Base-by-base conservation (phyloP, 345 rosid genomes). In the Acer campestre region DNA sequence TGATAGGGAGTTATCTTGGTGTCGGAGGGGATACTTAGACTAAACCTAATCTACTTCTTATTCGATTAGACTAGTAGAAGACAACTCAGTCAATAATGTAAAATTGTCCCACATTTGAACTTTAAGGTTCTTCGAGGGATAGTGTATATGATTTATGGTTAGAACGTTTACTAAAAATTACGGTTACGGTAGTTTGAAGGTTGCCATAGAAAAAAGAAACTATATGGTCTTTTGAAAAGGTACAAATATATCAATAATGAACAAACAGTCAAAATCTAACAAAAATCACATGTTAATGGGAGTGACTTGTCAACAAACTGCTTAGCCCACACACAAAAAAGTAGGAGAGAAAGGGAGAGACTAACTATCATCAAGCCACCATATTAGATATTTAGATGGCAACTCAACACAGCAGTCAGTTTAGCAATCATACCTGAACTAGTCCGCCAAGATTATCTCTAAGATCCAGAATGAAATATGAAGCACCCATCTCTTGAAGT, bases 401-500 rank as follows among this genome's bases (percentile, higher is more conserved):
- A 68, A 42, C 18, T 22, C 16, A 27, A 67, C 29, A 23, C 25
- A 25, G 55, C 53, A 71, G 40, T 6, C 56, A 68, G 46, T 25
- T 35, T 46, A 46, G 23, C 76, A 74, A 75, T 74, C 38, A 58
- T 64, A 95, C 98, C 94, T 93, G 97, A 38, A 95, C 98, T 49
- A 95, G 88, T 78, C 99, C 99, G 77, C 99, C 99, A 67, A 91
- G 99, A 84, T 95, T 95, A 82, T 95, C 97, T 89, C 97, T 86
- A 79, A 95, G 98, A 86, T 95, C 98, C 88, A 95, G 80, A 49
- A 95, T 82, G 44, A 93, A 93, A 87, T 83, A 93, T 23, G 85
- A 88, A 1, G 95, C 97, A 83, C 98, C 99, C 94, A 88, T 95
- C 76, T 88, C 93, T 78, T 89, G 92, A 75, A 95, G 98, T 56